Percentiles rank a stretch among this genome's conserved stretches.
phyloP scores from a whole-genome alignment of 2,329 filamentous ascomycete genomes.

The Passalora sequoiae region DNA sequence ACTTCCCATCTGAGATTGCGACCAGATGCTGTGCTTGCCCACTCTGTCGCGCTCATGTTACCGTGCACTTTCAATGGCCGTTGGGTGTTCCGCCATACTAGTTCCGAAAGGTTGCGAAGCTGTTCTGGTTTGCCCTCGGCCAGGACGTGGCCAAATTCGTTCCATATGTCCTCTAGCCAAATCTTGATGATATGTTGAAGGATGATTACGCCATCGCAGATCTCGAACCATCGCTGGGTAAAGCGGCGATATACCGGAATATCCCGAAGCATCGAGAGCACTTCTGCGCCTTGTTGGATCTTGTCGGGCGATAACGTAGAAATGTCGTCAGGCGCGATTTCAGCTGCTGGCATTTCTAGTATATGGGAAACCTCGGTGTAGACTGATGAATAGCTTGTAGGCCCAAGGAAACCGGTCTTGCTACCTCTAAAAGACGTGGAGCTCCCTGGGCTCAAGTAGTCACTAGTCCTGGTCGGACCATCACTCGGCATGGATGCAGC shows the following conservation, averaged over 20 bases:
- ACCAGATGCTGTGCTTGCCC: slow-evolving; percentile 37
- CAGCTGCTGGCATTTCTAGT: slow-evolving; percentile 22
- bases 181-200: slow-evolving; percentile 30
- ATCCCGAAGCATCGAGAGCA: slow-evolving; percentile 31
- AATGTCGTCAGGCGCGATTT: slow-evolving; percentile 22
- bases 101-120: slow-evolving; percentile 37
- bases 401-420: slow-evolving; percentile 31
- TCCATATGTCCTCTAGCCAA: slow-evolving; percentile 35
- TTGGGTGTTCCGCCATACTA: slow-evolving; percentile 41
- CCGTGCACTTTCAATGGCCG: slow-evolving; percentile 35
- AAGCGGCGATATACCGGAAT: slow-evolving; percentile 30
- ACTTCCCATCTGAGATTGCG: slow-evolving; percentile 42
- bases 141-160: slow-evolving; percentile 29
- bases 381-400: slow-evolving; percentile 33
- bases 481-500: background rate
- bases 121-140: slow-evolving; percentile 29
- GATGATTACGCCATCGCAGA: slow-evolving; percentile 33
- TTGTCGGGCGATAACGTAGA: slow-evolving; percentile 28
- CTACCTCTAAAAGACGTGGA: slow-evolving; percentile 26
- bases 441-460: slow-evolving; percentile 18
- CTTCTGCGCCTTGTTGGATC: slow-evolving; percentile 32
- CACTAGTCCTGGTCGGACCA: background rate
- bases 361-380: slow-evolving; percentile 31
- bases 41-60: slow-evolving; percentile 37
- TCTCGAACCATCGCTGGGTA: slow-evolving; percentile 30